Percentiles rank a stretch among this genome's conserved stretches.
Conservation (phyloP, 1,284 basidiomycete species). For the Ustilago shanxiensis region DNA sequence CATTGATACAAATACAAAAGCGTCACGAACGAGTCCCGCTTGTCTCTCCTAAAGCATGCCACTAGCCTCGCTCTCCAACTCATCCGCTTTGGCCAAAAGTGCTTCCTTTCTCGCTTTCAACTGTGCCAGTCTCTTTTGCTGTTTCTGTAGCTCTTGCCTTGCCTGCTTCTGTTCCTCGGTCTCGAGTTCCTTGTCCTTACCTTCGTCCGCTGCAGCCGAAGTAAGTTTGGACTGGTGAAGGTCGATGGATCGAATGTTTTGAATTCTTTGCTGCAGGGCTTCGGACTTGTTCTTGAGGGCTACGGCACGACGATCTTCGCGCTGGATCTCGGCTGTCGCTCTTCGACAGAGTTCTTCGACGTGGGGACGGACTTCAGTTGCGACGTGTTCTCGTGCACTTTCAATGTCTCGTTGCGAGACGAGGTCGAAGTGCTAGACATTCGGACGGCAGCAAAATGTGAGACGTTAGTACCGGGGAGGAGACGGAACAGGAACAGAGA, state of each 20-base stretch:
- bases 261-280: constrained; percentile 32
- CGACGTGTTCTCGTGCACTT: constrained; percentile 37
- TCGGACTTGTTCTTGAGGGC: constrained; percentile 43
- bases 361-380: constrained; percentile 46
- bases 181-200: background rate
- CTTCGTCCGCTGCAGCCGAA: background rate
- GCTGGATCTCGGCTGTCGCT: constrained; percentile 34
- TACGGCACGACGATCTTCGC: constrained; percentile 36
- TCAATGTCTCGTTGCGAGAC: constrained; percentile 46
- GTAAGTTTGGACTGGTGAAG: constrained; percentile 39
- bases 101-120: constrained; percentile 23
- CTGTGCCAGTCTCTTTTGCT: constrained; percentile 4
- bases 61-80: constrained; percentile 20
- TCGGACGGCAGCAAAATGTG: background rate
- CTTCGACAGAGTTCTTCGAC: constrained; percentile 44
- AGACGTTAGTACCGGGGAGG: too few species aligned
- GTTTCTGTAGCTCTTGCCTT: constrained; percentile 13
- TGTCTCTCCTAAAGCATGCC: background rate
- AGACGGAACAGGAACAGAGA: background rate
- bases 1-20: constrained; percentile 16
- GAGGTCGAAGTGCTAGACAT: constrained; percentile 43
- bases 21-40: background rate
- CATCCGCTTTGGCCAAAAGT: constrained; percentile 28
- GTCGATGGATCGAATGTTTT: constrained; percentile 38
- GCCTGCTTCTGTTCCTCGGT: constrained; percentile 1